A percentile compares a stretch with the other conserved stretches of the same genome.
Evolutionary conservation across 129 eudicot species (phyloP).

Genomic region (Escallonia herrerae): DNA sequence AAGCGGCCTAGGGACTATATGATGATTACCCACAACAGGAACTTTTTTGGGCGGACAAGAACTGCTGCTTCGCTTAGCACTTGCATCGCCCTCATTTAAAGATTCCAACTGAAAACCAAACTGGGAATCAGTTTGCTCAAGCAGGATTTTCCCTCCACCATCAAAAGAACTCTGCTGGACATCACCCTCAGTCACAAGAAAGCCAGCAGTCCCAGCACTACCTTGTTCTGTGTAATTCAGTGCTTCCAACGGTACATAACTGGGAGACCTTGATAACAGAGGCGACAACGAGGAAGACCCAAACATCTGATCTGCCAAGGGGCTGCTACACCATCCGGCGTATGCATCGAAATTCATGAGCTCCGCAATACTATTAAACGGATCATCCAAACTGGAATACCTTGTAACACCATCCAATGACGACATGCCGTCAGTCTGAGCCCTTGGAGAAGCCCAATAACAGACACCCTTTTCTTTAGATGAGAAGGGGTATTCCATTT

Average conservation of each 20-base stretch:
- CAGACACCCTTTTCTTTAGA: constrained; percentile 34
- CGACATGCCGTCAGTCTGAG: constrained; percentile 28
- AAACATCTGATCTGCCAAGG: constrained; percentile 65
- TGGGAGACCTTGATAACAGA: constrained; percentile 9
- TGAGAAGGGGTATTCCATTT: constrained; percentile 65
- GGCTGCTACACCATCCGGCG: constrained; percentile 86
- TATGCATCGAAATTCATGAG: constrained; percentile 64
- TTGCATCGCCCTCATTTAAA: constrained; percentile 21
- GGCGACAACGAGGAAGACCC: constrained; percentile 45
- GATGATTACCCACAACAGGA: constrained; percentile 15
- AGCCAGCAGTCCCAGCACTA: constrained; percentile 15
- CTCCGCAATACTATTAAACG: constrained; percentile 30
- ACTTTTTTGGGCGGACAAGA: constrained; percentile 16
- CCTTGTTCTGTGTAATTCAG: constrained; percentile 35
- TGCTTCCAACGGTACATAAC: constrained; percentile 34
- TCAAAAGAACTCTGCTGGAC: constrained; percentile 13
- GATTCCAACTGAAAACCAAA: constrained; percentile 18
- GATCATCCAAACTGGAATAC: constrained; percentile 35
- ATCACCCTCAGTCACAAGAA: constrained; percentile 22
- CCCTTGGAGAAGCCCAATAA: constrained; percentile 32
- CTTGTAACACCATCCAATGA: constrained; percentile 23
- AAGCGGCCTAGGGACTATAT: constrained; percentile 38
- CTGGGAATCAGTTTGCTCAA: constrained; percentile 14
- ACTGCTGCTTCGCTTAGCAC: constrained; percentile 13
- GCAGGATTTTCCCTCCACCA: constrained; percentile 20